Conservation (phyloP, 2,329 filamentous ascomycete genomes). For the Tolypocladium sp. region DNA sequence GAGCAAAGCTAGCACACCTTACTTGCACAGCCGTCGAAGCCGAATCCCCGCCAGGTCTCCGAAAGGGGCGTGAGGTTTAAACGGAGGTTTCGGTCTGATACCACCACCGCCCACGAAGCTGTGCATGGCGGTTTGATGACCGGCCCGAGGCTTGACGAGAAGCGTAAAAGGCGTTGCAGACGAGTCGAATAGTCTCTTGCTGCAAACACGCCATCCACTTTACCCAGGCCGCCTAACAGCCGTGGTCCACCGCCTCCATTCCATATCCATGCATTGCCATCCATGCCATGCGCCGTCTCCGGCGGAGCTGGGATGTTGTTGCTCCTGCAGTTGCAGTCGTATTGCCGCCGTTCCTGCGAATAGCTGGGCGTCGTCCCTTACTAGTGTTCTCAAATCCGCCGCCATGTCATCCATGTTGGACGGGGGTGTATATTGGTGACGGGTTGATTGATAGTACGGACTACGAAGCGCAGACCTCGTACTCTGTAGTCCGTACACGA, state of each 20-base stretch:
- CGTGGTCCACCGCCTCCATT: background rate
- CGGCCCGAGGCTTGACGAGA: background rate
- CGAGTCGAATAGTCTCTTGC: background rate
- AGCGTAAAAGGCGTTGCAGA: background rate
- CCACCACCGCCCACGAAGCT: background rate
- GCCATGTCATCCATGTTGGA: background rate
- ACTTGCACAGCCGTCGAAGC: background rate
- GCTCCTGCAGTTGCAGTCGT: background rate
- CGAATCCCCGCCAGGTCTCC: background rate
- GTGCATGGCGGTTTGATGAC: background rate
- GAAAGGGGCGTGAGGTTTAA: background rate
- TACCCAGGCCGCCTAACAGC: background rate
- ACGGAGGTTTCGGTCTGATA: background rate
- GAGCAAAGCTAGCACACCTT: background rate
- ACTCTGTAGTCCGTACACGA: background rate
- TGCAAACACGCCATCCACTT: background rate
- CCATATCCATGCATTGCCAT: background rate
- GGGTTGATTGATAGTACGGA: background rate
- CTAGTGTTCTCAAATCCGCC: background rate
- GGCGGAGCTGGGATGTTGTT: background rate
- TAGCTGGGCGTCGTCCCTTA: background rate
- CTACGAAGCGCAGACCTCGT: background rate
- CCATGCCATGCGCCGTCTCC: background rate
- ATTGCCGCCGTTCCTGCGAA: background rate
- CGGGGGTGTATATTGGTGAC: background rate